phyloP scores from a whole-genome alignment of 2,329 filamentous ascomycete genomes.

The Zymoseptoria ardabiliae region DNA sequence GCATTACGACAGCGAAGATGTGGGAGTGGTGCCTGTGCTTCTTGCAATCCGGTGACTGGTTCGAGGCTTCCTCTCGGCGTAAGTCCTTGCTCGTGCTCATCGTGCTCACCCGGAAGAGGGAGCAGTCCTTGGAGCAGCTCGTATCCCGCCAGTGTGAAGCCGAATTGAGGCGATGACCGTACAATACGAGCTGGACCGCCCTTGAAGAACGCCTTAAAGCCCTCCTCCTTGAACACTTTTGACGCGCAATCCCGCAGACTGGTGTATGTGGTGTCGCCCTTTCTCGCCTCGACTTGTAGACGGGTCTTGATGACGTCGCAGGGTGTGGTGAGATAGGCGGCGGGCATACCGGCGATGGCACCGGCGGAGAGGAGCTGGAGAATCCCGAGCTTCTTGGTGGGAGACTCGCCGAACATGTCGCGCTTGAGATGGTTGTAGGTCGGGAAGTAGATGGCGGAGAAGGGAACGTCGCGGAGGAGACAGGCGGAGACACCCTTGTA shows the following conservation, averaged over 20 bases:
- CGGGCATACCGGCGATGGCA: constrained; percentile 62
- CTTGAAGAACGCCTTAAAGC: constrained; percentile 97
- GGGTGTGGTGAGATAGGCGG: constrained; percentile 82
- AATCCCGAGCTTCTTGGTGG: constrained; percentile 79
- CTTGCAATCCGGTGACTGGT: constrained; percentile 55
- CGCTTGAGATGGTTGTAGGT: constrained; percentile 91
- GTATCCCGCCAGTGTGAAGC: constrained; percentile 92
- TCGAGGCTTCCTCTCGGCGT: constrained; percentile 50
- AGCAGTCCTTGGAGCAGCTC: constrained; percentile 78
- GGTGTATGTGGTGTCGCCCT: constrained; percentile 84
- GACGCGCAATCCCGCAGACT: constrained; percentile 76
- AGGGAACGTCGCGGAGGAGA: constrained; percentile 89
- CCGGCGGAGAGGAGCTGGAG: constrained; percentile 87
- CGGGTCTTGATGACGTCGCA: constrained; percentile 99
- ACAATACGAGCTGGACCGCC: constrained; percentile 91
- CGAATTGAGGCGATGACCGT: constrained; percentile 93
- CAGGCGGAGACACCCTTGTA: constrained; percentile 97
- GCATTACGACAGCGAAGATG: constrained; percentile 77
- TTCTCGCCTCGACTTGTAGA: constrained; percentile 92
- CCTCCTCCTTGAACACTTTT: constrained; percentile 83
- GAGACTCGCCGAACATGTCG: constrained; percentile 85
- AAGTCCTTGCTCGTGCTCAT: constrained; percentile 44
- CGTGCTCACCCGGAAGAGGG: constrained; percentile 63
- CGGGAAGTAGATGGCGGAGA: constrained; percentile 98
- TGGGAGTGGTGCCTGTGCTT: constrained; percentile 56